Evolutionary conservation across 225 moss, liverwort and hornwort genomes (phyloP).

Genomic region (Bryum argenteum): DNA sequence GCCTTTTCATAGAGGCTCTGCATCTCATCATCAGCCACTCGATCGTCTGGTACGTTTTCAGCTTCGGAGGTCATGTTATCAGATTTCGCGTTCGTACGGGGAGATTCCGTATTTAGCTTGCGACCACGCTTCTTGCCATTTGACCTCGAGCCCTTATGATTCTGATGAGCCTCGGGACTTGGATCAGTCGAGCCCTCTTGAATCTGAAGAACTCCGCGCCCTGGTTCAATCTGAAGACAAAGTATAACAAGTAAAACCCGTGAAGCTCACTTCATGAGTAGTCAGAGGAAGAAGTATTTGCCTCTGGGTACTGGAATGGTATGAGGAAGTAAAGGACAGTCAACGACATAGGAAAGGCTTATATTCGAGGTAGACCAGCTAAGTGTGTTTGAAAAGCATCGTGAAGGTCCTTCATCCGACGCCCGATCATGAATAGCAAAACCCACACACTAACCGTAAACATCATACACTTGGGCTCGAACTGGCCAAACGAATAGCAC

Average conservation of each 20-base stretch:
- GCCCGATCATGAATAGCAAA: not conserved
- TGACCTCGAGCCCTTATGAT: not conserved
- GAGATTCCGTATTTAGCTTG: constrained; percentile 7
- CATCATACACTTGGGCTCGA: not conserved
- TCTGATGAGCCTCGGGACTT: not conserved
- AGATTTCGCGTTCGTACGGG: not conserved
- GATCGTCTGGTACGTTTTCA: not conserved
- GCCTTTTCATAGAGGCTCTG: constrained; percentile 25
- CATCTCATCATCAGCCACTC: not conserved
- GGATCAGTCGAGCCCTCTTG: not conserved
- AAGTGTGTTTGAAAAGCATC: not conserved
- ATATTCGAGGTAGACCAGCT: not conserved
- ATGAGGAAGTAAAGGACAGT: not conserved
- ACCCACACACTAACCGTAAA: not conserved
- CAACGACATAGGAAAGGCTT: not conserved
- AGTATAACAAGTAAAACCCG: not conserved
- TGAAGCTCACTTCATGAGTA: not conserved
- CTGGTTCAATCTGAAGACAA: constrained; percentile 19
- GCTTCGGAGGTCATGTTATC: not conserved
- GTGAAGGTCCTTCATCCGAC: not conserved
- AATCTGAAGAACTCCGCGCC: not conserved
- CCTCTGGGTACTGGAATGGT: not conserved
- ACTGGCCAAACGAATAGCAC: not conserved
- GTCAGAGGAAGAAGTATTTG: not conserved
- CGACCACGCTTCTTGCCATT: not conserved